Base-by-base conservation (phyloP, 78 protist genomes). In the Monosiga brevicollis region DNA sequence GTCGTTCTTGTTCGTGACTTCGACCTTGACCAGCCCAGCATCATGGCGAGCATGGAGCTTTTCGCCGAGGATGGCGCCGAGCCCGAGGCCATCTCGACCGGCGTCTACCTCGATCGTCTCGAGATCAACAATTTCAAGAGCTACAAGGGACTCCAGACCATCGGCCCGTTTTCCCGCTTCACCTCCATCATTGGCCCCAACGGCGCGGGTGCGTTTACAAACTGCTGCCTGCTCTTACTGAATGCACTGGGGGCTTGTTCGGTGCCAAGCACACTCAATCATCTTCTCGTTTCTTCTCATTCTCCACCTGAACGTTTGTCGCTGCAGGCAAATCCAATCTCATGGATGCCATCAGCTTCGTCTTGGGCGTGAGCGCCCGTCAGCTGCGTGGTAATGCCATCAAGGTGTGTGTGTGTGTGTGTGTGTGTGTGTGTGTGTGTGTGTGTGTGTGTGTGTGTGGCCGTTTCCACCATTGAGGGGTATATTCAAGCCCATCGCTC, bases 171-270 rank as follows among this genome's bases (percentile, higher is more conserved):
- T 76, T 29, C n/a, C 37, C 80, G 90, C 72, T 96, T 97, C 83
- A 86, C 93, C 25, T 91, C 97, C 37, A 82, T 97, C n/a, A 93
- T 97, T 42, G 99, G 99, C 0, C 99, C 99, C 25, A 97, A 97
- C 43, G 99, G 99, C 29, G 34, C 93, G 0, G 99, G 98, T 54
- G 38, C 0, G 90, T 37, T 3, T 1, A 9, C 36, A 22, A 0
- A n/a, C 9, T 6, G 42, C 20, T 20, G 49, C 40, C 23, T 3
- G 78, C 9, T 62, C 24, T 62, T 23, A 3, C 40, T 37, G 62
- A 26, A 39, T 55, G 35, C 37, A 23, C 32, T 2, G 22, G 39
- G 10, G 25, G 11, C 3, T n/a, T 20, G 3, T 71, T 2, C 20
- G 11, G 2, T 71, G 11, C n/a, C 25, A 15, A 72, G 25, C 23